Base-by-base conservation (phyloP, 129 eudicot genomes). In the Pulicaria dysenterica region DNA sequence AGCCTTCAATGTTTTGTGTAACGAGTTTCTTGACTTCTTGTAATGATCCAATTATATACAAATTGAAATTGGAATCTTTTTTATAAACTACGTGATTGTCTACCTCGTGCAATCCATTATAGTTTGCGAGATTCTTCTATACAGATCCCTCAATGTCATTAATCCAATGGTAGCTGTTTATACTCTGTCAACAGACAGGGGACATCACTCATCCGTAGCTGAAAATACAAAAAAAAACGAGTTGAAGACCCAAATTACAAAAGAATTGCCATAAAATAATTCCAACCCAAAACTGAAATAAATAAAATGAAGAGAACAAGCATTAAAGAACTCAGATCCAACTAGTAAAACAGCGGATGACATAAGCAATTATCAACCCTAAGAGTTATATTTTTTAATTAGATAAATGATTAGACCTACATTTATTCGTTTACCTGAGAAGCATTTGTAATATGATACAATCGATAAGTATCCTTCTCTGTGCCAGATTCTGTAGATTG, bases 171-270 rank as follows among this genome's bases (percentile, higher is more conserved):
- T 69, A 93, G 86, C 79, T 72, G 77, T 69, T 75, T 83, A 84
- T 93, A 93, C 82, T 87, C 96, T 11, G 82, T 75, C 83, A 93
- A 69, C 9, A 93, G 84, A 55, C 62, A 64, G 12, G 87, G 81
- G 64, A 93, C 77, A 72, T 93, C 98, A 9, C 83, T 88, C 98
- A 93, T 71, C 9, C 96, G 98, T 59, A 93, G 63, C 98, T 93
- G 89, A 58, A 62, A 43, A 64, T 54, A 8, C 24, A 49, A 66
- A 59, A 49, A 66, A 59, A 24, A 53, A 17, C 36, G 8, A 37
- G 42, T 7, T 36, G 16, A 38, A 19, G 9, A n/a, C 4, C 7
- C 2, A 14, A n/a, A 48, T n/a, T 13, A 14, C 14, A 75, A 10
- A 44, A 9, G 13, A 54, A 53, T 8, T 51, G 38, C n/a, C 31